Base-by-base conservation (phyloP, 306 rosid species). In the Cucurbita ficifolia region DNA sequence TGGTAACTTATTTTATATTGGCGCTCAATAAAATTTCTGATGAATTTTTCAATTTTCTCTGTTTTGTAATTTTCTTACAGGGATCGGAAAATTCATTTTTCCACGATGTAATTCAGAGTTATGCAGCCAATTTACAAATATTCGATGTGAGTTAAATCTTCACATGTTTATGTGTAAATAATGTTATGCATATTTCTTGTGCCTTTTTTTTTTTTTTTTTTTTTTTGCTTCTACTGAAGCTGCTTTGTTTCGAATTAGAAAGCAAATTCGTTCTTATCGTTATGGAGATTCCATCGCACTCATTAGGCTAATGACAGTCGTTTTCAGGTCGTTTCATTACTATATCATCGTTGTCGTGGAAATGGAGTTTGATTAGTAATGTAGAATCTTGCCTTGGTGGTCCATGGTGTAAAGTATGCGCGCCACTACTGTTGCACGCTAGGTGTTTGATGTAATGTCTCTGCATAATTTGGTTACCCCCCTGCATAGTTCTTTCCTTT, bases 261-360 rank as follows among this genome's bases (percentile, higher is more conserved):
- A 70, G 58, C 45, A 22, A 46, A 51, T 49, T 49, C 10, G 74
- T 70, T 50, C 74, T 70, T 70, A 70, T 70, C 59, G 17, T 16
- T 70, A 16, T 29, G 59, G 22, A 70, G 59, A 50, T 70, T 70
- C 59, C 43, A 9, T 70, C 16, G 24, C 57, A 48, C 57, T 48
- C 46, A 70, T 49, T 17, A 16, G 3, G 8, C 13, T 70, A 45
- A 70, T 49, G 59, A 49, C 40, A n/a, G 59, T 70, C 59, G 59
- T 70, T 70, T 70, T 70, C 74, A 70, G 74, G 74, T 70, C 74
- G 58, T 50, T 49, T 70, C 74, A 70, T 70, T 22, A 13, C 74
- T 48, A 29, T 52, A 68, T 48, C 58, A 49, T 46, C 39, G 10
- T 67, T 29, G 51, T 68, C 40, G 55, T 33, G 74, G 46, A 33